Base-by-base conservation (phyloP, 2,329 filamentous ascomycete species). In the Stemphylium lycopersici region DNA sequence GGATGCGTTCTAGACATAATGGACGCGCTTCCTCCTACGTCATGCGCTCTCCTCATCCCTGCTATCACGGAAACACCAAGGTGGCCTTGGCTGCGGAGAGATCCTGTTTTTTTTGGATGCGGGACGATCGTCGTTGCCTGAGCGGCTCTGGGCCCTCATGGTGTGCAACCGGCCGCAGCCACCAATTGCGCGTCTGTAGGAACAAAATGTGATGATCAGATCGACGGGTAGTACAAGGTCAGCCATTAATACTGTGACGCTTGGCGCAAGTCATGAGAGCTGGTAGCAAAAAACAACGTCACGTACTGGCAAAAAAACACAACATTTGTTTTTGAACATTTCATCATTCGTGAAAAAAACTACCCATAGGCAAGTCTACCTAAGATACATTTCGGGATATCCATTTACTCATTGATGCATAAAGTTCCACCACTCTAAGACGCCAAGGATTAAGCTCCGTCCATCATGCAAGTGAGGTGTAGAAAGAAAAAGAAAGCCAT, bases 351-450 rank as follows among this genome's bases (percentile, higher is more conserved):
- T 65, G 63, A 69, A 58, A 61, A 66, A 58, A 62, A 66, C 59
- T 48, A 63, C 61, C 59, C 57, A 61, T 52, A 61, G 62, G 64
- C 59, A 65, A 58, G 58, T 66, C 69, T 71, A 70, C 68, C 63
- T 69, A 70, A 63, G 69, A 62, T 66, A 67, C 66, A 70, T 65
- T 63, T 62, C 66, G 63, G 63, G 61, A 68, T 63, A 69, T 71
- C 69, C 66, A 70, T 70, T 65, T 63, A 71, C 59, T 71, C 69
- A 63, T 29, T 73, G 62, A 68, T 67, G 62, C 69, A 63, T 68
- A 58, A 63, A 56, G 55, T 52, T 54, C 63, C 67, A 63, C 61
- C 65, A 70, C 69, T 71, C 63, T 70, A 63, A 69, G 66, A 72
- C 71, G 68, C 70, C 70, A 59, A 56, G 65, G 63, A 63, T 63